Conservation (phyloP, 164 flowering plant genomes). For the Nelumbo lutea region DNA sequence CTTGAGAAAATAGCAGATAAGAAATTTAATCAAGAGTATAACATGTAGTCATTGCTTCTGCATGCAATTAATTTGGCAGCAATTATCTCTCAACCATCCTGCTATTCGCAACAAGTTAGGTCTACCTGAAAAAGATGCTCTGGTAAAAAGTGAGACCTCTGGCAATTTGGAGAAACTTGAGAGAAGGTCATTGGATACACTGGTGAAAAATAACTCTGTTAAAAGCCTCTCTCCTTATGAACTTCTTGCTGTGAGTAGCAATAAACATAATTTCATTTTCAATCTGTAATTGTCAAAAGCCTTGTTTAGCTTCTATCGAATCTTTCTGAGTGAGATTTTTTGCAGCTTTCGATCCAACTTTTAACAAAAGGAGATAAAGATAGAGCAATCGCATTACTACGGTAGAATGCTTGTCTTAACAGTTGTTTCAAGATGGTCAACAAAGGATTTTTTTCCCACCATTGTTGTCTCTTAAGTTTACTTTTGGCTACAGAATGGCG, state of each 20-base stretch:
- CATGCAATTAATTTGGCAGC: slow-evolving; percentile 41
- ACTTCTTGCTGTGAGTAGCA: slow-evolving; percentile 58
- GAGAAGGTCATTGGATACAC: slow-evolving; percentile 13
- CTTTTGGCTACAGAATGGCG: slow-evolving; percentile 52
- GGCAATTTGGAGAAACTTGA: slow-evolving; percentile 15
- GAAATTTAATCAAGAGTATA: too few relatives aligned
- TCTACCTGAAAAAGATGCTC: slow-evolving; percentile 30
- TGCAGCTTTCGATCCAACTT: slow-evolving; percentile 55
- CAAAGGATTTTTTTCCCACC: background rate
- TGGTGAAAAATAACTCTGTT: slow-evolving; percentile 18
- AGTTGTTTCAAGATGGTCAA: background rate
- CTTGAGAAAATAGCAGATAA: too few relatives aligned
- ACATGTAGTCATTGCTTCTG: background rate
- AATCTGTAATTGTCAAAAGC: background rate
- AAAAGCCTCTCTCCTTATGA: slow-evolving; percentile 45
- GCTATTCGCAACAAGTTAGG: slow-evolving; percentile 53
- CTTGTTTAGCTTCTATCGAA: slow-evolving; percentile 2
- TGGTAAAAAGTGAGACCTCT: slow-evolving; percentile 16
- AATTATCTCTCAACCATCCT: slow-evolving; percentile 51
- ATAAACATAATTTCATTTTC: background rate
- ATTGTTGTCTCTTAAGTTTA: slow-evolving; percentile 1
- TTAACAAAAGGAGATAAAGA: slow-evolving; percentile 48
- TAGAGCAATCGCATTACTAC: slow-evolving; percentile 49
- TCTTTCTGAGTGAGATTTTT: slow-evolving; percentile 11
- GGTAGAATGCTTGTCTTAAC: slow-evolving; percentile 32